A percentile compares a stretch with the other conserved stretches of the same genome.
Conservation (phyloP, 306 rosid species). For the Vigna angularis region DNA sequence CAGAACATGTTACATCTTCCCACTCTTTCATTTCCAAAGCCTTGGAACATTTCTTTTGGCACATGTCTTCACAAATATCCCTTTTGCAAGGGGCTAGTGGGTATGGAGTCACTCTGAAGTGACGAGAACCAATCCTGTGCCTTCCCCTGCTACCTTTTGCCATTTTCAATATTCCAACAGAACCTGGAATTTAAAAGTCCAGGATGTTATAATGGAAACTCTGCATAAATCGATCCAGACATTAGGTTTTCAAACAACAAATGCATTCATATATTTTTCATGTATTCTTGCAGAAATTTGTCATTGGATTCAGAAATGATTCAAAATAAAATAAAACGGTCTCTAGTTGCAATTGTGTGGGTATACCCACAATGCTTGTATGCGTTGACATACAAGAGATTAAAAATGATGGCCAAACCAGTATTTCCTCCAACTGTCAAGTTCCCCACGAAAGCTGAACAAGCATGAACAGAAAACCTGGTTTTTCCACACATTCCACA, state of each 20-base stretch:
- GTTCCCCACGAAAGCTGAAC: not conserved
- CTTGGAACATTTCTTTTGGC: slow-evolving; percentile 72
- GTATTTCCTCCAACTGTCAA: slow-evolving; percentile 21
- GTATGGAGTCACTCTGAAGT: slow-evolving; percentile 73
- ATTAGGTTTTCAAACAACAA: slow-evolving; percentile 1
- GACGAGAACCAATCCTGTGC: slow-evolving; percentile 69
- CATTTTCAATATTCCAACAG: slow-evolving; percentile 55
- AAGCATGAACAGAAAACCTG: slow-evolving; percentile 1
- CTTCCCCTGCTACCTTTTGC: slow-evolving; percentile 93
- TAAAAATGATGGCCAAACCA: slow-evolving; percentile 5
- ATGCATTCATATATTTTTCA: slow-evolving; percentile 13
- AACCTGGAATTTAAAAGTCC: slow-evolving; percentile 55
- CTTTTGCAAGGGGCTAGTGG: slow-evolving; percentile 59
- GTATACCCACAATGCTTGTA: not conserved
- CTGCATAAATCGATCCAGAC: slow-evolving; percentile 14
- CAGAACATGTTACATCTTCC: slow-evolving; percentile 94
- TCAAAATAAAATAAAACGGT: not conserved
- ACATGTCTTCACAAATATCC: slow-evolving; percentile 61
- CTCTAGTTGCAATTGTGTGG: not conserved
- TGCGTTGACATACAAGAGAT: slow-evolving; percentile 14
- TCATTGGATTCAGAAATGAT: slow-evolving; percentile 2
- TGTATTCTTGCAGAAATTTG: slow-evolving; percentile 3
- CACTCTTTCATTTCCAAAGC: slow-evolving; percentile 71
- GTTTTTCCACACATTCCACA: not conserved
- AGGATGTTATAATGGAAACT: slow-evolving; percentile 18